phyloP scores from a whole-genome alignment of 768 basidiomycete species.

The Calocera cornea region DNA sequence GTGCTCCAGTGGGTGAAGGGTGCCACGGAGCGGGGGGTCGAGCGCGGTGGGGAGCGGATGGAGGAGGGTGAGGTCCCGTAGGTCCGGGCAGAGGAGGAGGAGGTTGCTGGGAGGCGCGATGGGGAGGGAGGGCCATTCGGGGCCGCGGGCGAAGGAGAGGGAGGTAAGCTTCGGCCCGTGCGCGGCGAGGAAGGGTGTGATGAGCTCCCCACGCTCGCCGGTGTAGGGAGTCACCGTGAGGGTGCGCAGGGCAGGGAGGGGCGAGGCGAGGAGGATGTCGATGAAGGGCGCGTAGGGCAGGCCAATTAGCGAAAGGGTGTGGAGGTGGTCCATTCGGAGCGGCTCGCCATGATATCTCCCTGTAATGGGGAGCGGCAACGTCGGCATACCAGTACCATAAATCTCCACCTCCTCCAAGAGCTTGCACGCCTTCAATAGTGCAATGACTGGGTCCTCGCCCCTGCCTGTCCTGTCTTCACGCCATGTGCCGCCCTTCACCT shows the following conservation, averaged over 20 bases:
- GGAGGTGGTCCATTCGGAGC: constrained; percentile 29
- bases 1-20: not conserved
- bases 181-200: constrained; percentile 41
- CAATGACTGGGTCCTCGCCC: constrained; percentile 7
- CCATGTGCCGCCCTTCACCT: constrained; percentile 9
- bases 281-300: constrained; percentile 55
- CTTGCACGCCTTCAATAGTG: constrained; percentile 39
- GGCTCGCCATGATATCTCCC: constrained; percentile 20
- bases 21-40: not conserved
- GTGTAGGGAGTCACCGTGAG: constrained; percentile 63
- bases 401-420: constrained; percentile 53
- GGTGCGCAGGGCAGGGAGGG: constrained; percentile 49
- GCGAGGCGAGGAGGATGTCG: constrained; percentile 41
- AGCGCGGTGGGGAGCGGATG: not conserved
- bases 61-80: not conserved
- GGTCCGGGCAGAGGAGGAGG: not conserved
- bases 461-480: not conserved
- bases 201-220: constrained; percentile 44
- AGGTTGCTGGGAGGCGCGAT: not conserved
- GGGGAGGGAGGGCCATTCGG: not conserved
- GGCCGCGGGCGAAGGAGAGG: constrained; percentile 35
- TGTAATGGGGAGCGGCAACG: constrained; percentile 30
- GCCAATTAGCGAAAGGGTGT: constrained; percentile 47
- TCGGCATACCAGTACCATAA: constrained; percentile 38
- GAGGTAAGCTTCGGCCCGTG: constrained; percentile 49